These are phyloP conservation scores for Trichosporon ovoides DNA, from an alignment of 1,284 basidiomycete genomes.

Conservation along the genomic window DNA sequence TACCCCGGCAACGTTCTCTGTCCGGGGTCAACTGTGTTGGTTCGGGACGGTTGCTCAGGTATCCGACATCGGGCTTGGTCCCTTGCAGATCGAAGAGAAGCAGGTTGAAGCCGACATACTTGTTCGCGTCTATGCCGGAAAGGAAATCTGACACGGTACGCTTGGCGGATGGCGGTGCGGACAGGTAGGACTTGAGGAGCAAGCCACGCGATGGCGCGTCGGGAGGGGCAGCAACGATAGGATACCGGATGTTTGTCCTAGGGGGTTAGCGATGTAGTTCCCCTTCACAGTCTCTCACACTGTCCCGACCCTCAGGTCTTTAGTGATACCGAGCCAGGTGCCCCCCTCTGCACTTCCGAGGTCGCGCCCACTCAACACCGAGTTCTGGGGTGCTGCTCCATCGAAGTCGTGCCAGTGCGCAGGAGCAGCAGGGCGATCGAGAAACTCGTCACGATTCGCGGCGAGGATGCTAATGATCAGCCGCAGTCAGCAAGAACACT, in stretches of 20 bases:
- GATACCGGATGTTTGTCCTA: conserved; percentile 44
- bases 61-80: conserved; percentile 24
- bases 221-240: conserved; percentile 19
- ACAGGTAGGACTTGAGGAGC: conserved; percentile 34
- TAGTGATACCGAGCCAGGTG: conserved; percentile 43
- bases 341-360: conserved; percentile 29
- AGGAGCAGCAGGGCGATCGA: conserved; percentile 35
- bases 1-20: conserved; percentile 18
- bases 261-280: background rate
- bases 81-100: conserved; percentile 37
- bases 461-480: conserved; percentile 34
- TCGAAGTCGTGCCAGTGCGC: conserved; percentile 46
- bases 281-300: conserved; percentile 27
- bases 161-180: conserved; percentile 15
- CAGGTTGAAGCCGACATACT: conserved; percentile 48
- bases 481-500: background rate
- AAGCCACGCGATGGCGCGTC: conserved; percentile 35
- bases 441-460: conserved; percentile 46
- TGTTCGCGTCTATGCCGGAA: conserved; percentile 15
- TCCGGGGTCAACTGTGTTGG: conserved; percentile 16
- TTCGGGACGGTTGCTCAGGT: conserved; percentile 37
- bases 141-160: conserved; percentile 24
- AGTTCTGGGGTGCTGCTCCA: background rate
- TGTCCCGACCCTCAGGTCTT: conserved; percentile 38
- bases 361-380: conserved; percentile 37